Percentiles rank a stretch among this genome's conserved stretches.
Evolutionary conservation across 352 stramenopile genomes (phyloP).

Genomic region (Phytophthora rubi): DNA sequence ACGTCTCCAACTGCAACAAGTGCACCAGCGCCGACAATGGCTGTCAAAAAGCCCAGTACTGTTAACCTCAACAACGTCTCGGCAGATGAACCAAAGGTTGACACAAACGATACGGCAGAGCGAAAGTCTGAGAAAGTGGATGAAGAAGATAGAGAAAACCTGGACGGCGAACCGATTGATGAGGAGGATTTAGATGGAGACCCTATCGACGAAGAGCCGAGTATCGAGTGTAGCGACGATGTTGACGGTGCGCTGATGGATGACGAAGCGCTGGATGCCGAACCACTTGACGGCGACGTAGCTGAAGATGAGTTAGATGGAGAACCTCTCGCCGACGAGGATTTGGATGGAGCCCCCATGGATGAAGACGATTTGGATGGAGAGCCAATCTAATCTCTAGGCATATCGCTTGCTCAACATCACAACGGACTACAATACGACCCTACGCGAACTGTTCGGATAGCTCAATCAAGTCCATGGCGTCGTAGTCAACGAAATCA

Average conservation of each 20-base stretch:
- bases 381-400: constrained; percentile 27
- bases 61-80: constrained; percentile 5
- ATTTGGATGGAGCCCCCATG: constrained; percentile 52
- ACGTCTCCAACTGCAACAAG: constrained; percentile 46
- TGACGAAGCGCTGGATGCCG: constrained; percentile 52
- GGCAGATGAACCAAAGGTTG: background rate
- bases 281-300: constrained; percentile 43
- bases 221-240: constrained; percentile 22
- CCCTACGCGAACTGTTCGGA: constrained; percentile 27
- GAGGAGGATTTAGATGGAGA: constrained; percentile 54
- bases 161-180: constrained; percentile 46
- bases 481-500: constrained; percentile 33
- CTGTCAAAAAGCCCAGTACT: constrained; percentile 2
- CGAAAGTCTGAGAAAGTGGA: constrained; percentile 4
- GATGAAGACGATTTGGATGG: constrained; percentile 59
- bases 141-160: constrained; percentile 14
- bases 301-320: constrained; percentile 45
- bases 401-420: too few species aligned
- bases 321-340: constrained; percentile 44
- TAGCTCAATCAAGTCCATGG: constrained; percentile 40
- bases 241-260: constrained; percentile 53
- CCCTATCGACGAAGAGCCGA: constrained; percentile 27
- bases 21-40: constrained; percentile 3
- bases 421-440: too few species aligned
- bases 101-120: background rate